phyloP scores from a whole-genome alignment of 768 basidiomycete species.

The Russula emetica region DNA sequence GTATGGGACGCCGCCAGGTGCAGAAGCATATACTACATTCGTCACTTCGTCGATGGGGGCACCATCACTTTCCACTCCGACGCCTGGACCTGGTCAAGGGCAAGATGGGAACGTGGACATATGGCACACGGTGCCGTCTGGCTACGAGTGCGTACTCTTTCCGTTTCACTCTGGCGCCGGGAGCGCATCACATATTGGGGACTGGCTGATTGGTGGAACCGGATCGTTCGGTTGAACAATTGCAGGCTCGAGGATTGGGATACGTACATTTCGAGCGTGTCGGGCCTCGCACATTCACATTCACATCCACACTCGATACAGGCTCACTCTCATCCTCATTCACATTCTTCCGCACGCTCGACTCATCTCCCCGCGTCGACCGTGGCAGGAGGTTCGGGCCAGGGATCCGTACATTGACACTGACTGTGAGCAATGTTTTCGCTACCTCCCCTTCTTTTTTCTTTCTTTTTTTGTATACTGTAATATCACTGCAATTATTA shows the following conservation, averaged over 20 bases:
- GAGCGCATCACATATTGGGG: slow-evolving; percentile 2
- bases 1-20: slow-evolving; percentile 4
- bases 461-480: background rate
- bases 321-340: background rate
- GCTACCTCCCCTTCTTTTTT: background rate
- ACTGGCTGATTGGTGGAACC: slow-evolving; percentile 15
- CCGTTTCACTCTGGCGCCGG: slow-evolving; percentile 7
- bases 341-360: background rate
- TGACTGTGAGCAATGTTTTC: background rate
- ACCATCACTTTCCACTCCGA: background rate
- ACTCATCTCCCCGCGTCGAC: slow-evolving; percentile 2
- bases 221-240: background rate
- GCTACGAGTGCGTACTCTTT: slow-evolving; percentile 26
- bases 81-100: background rate
- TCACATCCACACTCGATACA: slow-evolving; percentile 1
- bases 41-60: background rate
- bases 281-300: slow-evolving; percentile 20
- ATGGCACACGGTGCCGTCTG: slow-evolving; percentile 25
- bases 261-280: slow-evolving; percentile 24
- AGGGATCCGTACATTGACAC: slow-evolving; percentile 13
- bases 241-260: slow-evolving; percentile 27
- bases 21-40: slow-evolving; percentile 12
- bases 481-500: background rate
- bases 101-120: slow-evolving; percentile 16
- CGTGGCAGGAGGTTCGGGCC: slow-evolving; percentile 5